Evolutionary conservation across 257 asterid genomes (phyloP), one percentile per base, ranked within the genome.

Genomic region (Capsicum baccatum): DNA sequence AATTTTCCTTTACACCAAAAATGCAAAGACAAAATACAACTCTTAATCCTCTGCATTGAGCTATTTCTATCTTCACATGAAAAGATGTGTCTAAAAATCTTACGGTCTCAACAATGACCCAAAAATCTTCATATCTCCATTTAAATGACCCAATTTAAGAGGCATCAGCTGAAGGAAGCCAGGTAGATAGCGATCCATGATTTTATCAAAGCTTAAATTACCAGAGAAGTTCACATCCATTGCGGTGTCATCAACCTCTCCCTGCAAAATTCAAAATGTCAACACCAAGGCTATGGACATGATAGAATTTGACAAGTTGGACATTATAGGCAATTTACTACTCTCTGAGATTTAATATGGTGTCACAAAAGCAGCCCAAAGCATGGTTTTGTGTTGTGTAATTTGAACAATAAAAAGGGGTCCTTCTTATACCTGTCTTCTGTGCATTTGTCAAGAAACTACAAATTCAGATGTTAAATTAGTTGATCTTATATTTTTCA

Each of bases 151-250:
- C 74, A 97, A 91, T 86, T 89, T 94, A 84, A 93, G 92, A 55
- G 98, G 97, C 93, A 92, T 87, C 48, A 91, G 84, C 83, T 95
- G 94, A 90, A 92, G 93, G 85, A 90, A 92, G 82, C 94, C 96
- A 87, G 97, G 94, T 84, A 93, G 59, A 87, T 97, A 97, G 70
- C 99, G 98, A 85, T 94, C 96, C 92, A 97, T 85, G 73, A 95
- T 94, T 86, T 91, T 93, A 85, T 97, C 98, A 83, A 97, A 93
- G 87, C 92, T 90, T 64, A 97, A 86, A 90, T 91, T 97, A 89
- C 99, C 99, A 63, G 99, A 97, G 89, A 97, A 95, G 89, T 97
- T 97, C 79, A 97, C 92, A 89, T 97, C 99, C 96, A 95, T 94
- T 62, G 99, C 98, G 9, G 97, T 86, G 74, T 97, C 99, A 84